Evolutionary conservation across 176 grass and related monocot species (phyloP), one percentile per base, ranked within the genome.

Genomic region (Luzula sylvatica): DNA sequence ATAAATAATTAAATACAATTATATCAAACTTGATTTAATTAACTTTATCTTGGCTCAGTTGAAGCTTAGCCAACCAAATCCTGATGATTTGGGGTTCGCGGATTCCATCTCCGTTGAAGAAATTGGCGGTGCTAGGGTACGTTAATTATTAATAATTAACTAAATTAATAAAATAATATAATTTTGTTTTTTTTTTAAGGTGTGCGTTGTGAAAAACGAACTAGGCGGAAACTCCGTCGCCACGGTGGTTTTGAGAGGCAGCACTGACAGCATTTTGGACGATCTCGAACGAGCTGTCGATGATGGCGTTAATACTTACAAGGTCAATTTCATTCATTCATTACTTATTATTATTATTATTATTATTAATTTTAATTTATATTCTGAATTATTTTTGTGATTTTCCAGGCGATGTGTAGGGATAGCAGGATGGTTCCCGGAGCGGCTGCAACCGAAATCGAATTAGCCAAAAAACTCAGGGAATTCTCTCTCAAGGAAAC

Each of bases 271-370:
- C 65, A 98, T 98, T 63, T 58, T 98, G 51, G 92, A 98, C 77
- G 78, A 98, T 69, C 85, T 86, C 3, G 92, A 98, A 75, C 89
- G 85, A 80, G 92, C 81, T 57, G 81, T 90, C 38, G 92, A 98
- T 71, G 92, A 98, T 69, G 92, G 92, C 44, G 75, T 90, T 50
- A 98, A 98, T 74, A 82, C 81, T 12, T 98, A 82, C 68, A 98
- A 98, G 85, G 85, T 96, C 38, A 14, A 23, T 49, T 29, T 43
- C 42, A 35, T 35, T 35, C 5, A n/a, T 35, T 35, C 5, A 35
- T 35, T n/a, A 27, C n/a, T n/a, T n/a, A n/a, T n/a, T n/a, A n/a
- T n/a, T n/a, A n/a, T n/a, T n/a, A 8, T 13, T 46, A 26, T 26
- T 26, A 11, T 16, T 18, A 13, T 49, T 29, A 19, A 11, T 9